Evolutionary conservation across 2,329 filamentous ascomycete genomes (phyloP).

Genomic region (Sporothrix curviconia): DNA sequence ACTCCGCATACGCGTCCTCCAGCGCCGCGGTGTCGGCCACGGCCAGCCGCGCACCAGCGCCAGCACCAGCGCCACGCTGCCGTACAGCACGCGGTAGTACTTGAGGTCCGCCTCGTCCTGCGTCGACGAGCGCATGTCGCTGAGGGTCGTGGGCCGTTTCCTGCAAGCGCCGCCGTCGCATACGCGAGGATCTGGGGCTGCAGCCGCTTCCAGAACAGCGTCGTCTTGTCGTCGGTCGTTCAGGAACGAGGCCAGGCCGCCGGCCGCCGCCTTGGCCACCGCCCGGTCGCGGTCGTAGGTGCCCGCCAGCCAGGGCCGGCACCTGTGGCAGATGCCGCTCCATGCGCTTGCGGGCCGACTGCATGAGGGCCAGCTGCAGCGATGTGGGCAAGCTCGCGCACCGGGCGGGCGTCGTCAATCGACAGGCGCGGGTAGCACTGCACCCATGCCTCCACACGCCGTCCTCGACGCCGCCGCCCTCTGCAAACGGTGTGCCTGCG

Average conservation of each 20-base stretch:
- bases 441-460: slow-evolving; percentile 80
- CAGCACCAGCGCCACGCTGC: slow-evolving; percentile 49
- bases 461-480: slow-evolving; percentile 63
- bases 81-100: slow-evolving; percentile 65
- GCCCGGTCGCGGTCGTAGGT: slow-evolving; percentile 77
- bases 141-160: slow-evolving; percentile 78
- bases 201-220: slow-evolving; percentile 72
- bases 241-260: slow-evolving; percentile 70
- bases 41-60: slow-evolving; percentile 44
- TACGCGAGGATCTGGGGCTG: slow-evolving; percentile 76
- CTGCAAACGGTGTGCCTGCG: slow-evolving; percentile 47
- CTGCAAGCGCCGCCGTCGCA: slow-evolving; percentile 67
- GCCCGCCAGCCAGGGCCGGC: slow-evolving; percentile 84
- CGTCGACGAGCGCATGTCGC: slow-evolving; percentile 79
- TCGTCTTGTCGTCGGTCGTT: slow-evolving; percentile 71
- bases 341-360: slow-evolving; percentile 70
- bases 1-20: slow-evolving; percentile 53
- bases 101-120: slow-evolving; percentile 80
- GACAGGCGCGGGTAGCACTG: slow-evolving; percentile 82
- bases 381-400: slow-evolving; percentile 80
- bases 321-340: slow-evolving; percentile 70
- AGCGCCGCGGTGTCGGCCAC: slow-evolving; percentile 52
- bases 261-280: slow-evolving; percentile 68
- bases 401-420: slow-evolving; percentile 81
- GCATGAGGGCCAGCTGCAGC: slow-evolving; percentile 58